phyloP scores from a whole-genome alignment of 176 grass and related monocot genomes.

The Oryza officinalis region DNA sequence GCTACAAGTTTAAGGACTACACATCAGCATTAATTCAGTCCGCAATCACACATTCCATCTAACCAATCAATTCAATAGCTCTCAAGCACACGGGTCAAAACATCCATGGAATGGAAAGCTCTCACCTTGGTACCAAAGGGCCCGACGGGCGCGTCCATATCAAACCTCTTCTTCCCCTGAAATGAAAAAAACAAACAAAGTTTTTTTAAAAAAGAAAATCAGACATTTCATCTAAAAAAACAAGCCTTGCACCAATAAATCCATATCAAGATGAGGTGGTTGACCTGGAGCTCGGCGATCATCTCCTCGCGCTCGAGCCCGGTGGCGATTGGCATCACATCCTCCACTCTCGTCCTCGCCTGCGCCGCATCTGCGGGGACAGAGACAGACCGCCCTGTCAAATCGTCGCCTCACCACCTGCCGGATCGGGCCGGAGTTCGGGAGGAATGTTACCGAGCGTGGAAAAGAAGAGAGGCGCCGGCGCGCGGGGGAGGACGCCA shows the following conservation, averaged over 20 bases:
- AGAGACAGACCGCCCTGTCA: not conserved
- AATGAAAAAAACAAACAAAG: constrained; percentile 19
- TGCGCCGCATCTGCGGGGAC: constrained; percentile 19
- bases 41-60: not conserved
- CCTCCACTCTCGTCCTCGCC: constrained; percentile 50
- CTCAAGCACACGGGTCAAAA: not conserved
- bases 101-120: not conserved
- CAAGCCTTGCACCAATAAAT: not conserved
- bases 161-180: constrained; percentile 70
- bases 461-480: constrained; percentile 35
- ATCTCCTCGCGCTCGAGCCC: constrained; percentile 74
- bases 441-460: constrained; percentile 36
- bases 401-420: not conserved
- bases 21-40: constrained; percentile 16
- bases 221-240: not conserved
- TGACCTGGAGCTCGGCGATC: constrained; percentile 59
- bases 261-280: not conserved
- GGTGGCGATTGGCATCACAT: constrained; percentile 74
- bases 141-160: constrained; percentile 65
- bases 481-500: not conserved
- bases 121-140: constrained; percentile 79
- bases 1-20: not conserved
- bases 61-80: not conserved
- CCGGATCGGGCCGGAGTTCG: not conserved
- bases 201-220: not conserved